Conservation (phyloP, 176 grass and related monocot species). For the Raddia distichophylla region DNA sequence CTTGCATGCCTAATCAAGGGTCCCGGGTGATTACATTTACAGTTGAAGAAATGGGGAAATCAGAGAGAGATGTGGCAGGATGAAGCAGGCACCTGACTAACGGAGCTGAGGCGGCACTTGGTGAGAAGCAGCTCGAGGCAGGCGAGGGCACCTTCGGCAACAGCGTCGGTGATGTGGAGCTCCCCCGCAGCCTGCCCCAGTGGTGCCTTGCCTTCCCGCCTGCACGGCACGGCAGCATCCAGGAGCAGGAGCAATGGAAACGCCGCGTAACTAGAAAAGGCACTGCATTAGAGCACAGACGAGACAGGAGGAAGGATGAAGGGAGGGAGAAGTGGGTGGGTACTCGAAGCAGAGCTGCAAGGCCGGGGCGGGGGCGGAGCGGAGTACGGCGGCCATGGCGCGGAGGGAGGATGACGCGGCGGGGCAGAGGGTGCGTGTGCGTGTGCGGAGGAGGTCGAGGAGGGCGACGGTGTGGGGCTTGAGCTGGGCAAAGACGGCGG, state of each 20-base stretch:
- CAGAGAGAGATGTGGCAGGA: background rate
- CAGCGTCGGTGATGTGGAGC: conserved; percentile 55
- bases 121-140: conserved; percentile 78
- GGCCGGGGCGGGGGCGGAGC: conserved; percentile 47
- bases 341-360: conserved; percentile 85
- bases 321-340: background rate
- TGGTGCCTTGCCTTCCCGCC: conserved; percentile 52
- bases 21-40: background rate
- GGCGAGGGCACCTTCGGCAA: conserved; percentile 64
- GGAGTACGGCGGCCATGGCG: conserved; percentile 68
- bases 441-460: conserved; percentile 78
- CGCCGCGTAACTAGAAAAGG: conserved; percentile 66
- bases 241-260: conserved; percentile 82
- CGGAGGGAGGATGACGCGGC: conserved; percentile 52
- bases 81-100: conserved; percentile 68
- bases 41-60: background rate
- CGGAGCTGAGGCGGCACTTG: conserved; percentile 71
- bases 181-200: conserved; percentile 27
- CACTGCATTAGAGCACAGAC: conserved; percentile 22
- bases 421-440: conserved; percentile 35
- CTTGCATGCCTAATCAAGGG: conserved; percentile 1
- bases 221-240: conserved; percentile 77
- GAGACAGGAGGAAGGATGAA: background rate
- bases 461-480: conserved; percentile 79
- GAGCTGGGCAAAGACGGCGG: conserved; percentile 62